phyloP scores from a whole-genome alignment of 202 grass and related monocot genomes.

The Thinopyrum obtusiflorum region DNA sequence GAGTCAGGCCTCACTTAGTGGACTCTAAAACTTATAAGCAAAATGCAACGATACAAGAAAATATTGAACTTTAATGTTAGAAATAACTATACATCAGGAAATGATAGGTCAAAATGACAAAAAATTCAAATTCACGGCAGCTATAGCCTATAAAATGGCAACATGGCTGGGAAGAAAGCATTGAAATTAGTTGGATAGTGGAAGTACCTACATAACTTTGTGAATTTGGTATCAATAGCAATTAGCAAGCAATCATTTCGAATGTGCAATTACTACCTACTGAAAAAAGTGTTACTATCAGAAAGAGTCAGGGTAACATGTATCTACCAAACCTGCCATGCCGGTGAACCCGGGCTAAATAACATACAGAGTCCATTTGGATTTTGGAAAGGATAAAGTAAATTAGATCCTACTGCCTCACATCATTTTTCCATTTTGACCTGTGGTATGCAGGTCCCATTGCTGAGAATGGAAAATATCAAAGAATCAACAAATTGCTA shows the following conservation, averaged over 20 bases:
- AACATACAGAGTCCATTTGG: not conserved
- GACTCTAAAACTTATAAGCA: not conserved
- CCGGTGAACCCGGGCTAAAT: not conserved
- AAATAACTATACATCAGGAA: not conserved
- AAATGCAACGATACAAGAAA: not conserved
- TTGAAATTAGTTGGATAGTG: not conserved
- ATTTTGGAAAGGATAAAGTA: not conserved
- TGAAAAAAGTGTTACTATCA: not conserved
- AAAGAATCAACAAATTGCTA: not conserved
- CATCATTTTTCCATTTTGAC: not conserved
- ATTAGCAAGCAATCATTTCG: not conserved
- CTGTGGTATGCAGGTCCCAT: not conserved
- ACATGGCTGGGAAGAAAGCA: not conserved
- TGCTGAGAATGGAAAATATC: not conserved
- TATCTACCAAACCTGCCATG: not conserved
- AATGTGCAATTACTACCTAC: not conserved
- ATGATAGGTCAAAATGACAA: slow-evolving; percentile 4
- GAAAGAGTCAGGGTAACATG: not conserved
- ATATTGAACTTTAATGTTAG: not conserved
- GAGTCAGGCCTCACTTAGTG: not conserved
- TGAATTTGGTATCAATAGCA: not conserved
- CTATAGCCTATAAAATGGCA: not conserved
- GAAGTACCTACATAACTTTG: not conserved
- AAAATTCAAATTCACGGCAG: not conserved
- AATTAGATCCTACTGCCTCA: not conserved